Percentiles rank a stretch among this genome's conserved stretches.
These are phyloP conservation scores for Ceraceosorus guamensis DNA, from an alignment of 1,284 basidiomycete species.

Conservation along the genomic window DNA sequence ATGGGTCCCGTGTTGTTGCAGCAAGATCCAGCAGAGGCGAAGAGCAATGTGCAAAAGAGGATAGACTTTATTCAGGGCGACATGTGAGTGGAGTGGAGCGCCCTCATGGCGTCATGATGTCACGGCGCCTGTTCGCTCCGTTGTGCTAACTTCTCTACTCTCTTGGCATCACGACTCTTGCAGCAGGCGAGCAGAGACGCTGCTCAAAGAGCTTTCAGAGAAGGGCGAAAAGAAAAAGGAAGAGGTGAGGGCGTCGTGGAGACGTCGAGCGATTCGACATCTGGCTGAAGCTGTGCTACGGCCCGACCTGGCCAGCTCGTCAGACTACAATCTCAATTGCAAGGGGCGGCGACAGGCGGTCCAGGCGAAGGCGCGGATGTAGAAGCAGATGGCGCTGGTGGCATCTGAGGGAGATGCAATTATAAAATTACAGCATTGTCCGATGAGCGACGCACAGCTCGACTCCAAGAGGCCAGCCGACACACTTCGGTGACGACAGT, in stretches of 20 bases:
- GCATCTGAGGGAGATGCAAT: too few relatives aligned
- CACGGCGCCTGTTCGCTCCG: neutral
- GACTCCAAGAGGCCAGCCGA: constrained; percentile 3
- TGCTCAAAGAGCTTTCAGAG: constrained; percentile 26
- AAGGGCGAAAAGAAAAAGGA: constrained; percentile 32
- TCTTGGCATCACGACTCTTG: neutral
- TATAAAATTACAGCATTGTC: too few relatives aligned
- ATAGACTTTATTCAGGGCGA: constrained; percentile 83
- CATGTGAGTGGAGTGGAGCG: constrained; percentile 68
- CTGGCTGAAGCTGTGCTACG: too few relatives aligned
- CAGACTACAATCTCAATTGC: too few relatives aligned
- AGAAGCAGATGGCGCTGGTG: too few relatives aligned
- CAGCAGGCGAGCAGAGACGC: constrained; percentile 27
- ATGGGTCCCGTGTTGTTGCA: constrained; percentile 83
- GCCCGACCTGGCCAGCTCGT: too few relatives aligned
- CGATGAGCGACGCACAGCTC: too few relatives aligned
- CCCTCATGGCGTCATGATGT: too few relatives aligned
- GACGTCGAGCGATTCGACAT: too few relatives aligned
- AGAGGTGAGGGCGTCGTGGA: constrained; percentile 17
- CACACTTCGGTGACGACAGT: neutral
- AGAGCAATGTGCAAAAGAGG: constrained; percentile 79
- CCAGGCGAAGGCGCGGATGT: too few relatives aligned
- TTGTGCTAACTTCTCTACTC: neutral
- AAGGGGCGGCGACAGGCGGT: too few relatives aligned
- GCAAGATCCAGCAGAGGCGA: constrained; percentile 82